Evolutionary conservation across 75 land plant species (phyloP), one percentile per base, ranked within the genome.

Genomic region (Pinus tabuliformis): DNA sequence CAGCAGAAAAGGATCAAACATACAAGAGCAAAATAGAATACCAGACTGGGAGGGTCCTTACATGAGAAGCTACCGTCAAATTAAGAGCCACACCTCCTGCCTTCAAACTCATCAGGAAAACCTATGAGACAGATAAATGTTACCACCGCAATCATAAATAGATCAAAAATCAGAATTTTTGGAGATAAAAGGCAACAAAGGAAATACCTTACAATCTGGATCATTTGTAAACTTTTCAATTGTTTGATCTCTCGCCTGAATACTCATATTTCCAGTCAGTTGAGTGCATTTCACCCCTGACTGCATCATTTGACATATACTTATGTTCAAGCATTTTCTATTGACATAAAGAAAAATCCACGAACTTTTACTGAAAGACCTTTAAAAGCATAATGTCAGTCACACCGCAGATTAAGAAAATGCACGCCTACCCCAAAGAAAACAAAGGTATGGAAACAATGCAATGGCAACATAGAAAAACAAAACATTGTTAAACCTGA

Each of bases 81-180:
- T 95, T 95, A n/a, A 95, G 92, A 18, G 98, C 98, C 64, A 95
- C 96, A 9, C 98, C 98, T 17, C 98, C 98, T 57, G 98, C 98
- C 84, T 93, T 95, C 78, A 95, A 83, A 78, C 98, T 95, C 98
- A 95, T 93, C 3, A 95, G 89, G 74, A 95, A 95, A 22, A 84
- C 59, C 85, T 83, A 57, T 3, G 36, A 73, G 13, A 74, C 4
- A 24, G 14, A 49, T 73, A 14, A 24, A 73, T 26, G 74, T 73
- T 21, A 8, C 4, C 28, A 65, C 49, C 77, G 9, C 18, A 16
- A 59, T 49, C 36, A 73, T 77, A 30, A 26, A 6, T 33, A n/a
- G 8, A 22, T 14, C 16, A 22, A 13, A 16, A 26, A 16, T 42
- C 68, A 13, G 49, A 17, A 73, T 71, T 42, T 39, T 42, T 22